Conservation (phyloP, 2,329 filamentous ascomycete species). For the Dothistroma pini region DNA sequence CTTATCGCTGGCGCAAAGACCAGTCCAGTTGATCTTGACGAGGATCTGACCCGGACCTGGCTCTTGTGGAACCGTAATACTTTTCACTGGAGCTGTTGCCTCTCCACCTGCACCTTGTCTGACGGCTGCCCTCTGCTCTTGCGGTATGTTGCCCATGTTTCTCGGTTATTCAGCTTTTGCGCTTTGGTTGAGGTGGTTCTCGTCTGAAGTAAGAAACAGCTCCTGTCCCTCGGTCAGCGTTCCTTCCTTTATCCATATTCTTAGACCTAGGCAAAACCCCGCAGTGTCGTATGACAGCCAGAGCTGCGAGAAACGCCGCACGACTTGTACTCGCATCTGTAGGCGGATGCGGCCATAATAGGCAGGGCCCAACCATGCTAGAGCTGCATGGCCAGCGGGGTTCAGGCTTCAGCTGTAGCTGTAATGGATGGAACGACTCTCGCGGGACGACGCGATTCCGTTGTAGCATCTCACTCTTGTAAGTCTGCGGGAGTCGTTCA, state of each 20-base stretch:
- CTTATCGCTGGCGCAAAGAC: slow-evolving; percentile 37
- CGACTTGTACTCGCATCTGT: neutral
- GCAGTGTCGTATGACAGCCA: neutral
- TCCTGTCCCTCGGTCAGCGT: no score
- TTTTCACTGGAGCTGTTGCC: slow-evolving; percentile 31
- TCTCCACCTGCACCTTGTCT: slow-evolving; percentile 33
- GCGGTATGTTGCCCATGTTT: slow-evolving; percentile 31
- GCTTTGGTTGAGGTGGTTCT: neutral
- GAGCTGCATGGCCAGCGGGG: neutral
- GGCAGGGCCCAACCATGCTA: neutral
- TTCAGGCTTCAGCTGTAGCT: neutral
- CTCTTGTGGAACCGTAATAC: slow-evolving; percentile 31
- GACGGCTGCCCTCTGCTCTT: slow-evolving; percentile 37
- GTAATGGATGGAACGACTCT: neutral
- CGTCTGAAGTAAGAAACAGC: no score
- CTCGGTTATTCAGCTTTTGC: neutral
- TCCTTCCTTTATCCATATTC: no score
- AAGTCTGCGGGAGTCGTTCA: no score
- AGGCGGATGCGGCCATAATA: neutral
- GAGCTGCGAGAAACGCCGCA: neutral
- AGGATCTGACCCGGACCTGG: slow-evolving; percentile 35
- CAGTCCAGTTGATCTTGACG: slow-evolving; percentile 37
- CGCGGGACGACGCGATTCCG: neutral
- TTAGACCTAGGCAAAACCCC: neutral
- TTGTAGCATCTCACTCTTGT: no score